A percentile compares a stretch with the other conserved stretches of the same genome.
Evolutionary conservation across 2,329 filamentous ascomycete genomes (phyloP).

Genomic region (Calcarisporium arbuscula): DNA sequence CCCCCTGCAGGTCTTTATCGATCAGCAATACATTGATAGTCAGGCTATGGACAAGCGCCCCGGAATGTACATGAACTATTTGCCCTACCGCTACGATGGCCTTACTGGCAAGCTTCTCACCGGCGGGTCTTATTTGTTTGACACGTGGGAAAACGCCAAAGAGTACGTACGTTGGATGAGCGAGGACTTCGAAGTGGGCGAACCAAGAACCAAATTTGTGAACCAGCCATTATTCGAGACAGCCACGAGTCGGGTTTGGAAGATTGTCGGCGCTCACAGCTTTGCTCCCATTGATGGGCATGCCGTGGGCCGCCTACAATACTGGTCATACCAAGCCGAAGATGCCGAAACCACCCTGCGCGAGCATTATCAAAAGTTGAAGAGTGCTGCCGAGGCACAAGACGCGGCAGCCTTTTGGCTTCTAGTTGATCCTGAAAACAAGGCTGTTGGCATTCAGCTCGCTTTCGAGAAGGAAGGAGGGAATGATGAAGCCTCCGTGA

Average conservation of each 20-base stretch:
- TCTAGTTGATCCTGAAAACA: slow-evolving; percentile 5
- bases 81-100: slow-evolving; percentile 9
- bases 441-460: slow-evolving; percentile 2
- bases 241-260: slow-evolving; percentile 5
- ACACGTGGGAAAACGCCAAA: slow-evolving; percentile 10
- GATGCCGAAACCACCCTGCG: slow-evolving; percentile 4
- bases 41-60: slow-evolving; percentile 9
- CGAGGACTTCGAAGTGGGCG: slow-evolving; percentile 8
- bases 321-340: slow-evolving; percentile 2
- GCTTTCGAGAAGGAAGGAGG: slow-evolving; percentile 6
- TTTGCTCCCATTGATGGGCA: slow-evolving; percentile 8
- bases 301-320: slow-evolving; percentile 8
- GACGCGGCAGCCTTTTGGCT: slow-evolving; percentile 9
- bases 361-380: slow-evolving; percentile 1
- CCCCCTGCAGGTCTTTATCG: slow-evolving; percentile 8
- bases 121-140: slow-evolving; percentile 10
- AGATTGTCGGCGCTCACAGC: slow-evolving; percentile 9
- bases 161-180: slow-evolving; percentile 9
- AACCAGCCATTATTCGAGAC: slow-evolving; percentile 7
- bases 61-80: slow-evolving; percentile 11
- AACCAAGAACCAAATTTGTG: slow-evolving; percentile 6
- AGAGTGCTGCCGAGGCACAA: slow-evolving; percentile 1
- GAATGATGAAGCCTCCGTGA: slow-evolving; percentile 3
- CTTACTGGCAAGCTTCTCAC: slow-evolving; percentile 10
- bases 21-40: slow-evolving; percentile 8